Base-by-base conservation (phyloP, 2,329 filamentous ascomycete species). In the Aspergillus neotritici region DNA sequence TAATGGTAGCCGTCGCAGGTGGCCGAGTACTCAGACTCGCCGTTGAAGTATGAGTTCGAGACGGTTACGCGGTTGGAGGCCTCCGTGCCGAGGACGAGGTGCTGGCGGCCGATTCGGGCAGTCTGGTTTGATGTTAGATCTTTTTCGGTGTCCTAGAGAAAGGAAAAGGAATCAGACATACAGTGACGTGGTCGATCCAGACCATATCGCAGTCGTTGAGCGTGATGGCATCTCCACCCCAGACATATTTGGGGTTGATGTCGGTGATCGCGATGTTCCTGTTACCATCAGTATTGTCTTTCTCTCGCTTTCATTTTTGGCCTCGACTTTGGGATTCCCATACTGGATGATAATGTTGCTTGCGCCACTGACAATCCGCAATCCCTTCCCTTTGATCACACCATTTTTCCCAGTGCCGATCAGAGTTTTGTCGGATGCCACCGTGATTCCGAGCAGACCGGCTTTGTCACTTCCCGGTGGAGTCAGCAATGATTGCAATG, bases 31-130 rank as follows among this genome's bases (percentile, higher is more conserved):
- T 63, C 60, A 31, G 71, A 71, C 28, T 58, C 57, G 35, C 79
- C 79, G 53, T 82, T 72, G 53, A 83, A 75, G 56, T 78, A 73
- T 63, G 56, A 69, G 71, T 82, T 80, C 50, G 77, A 77, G 58
- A 82, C 72, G 28, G 77, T 79, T 14, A 82, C 74, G 31, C 76
- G 74, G 60, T 71, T 73, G 52, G 71, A 73, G 38, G 76, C 72
- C 3, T 61, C 56, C 56, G 70, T 74, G 41, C 79, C 78, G 34
- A 78, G 70, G 33, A 81, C 78, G 33, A 80, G 74, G 66, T 80
- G 75, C 63, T 81, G 78, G 37, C 79, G 76, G 44, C 75, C 76
- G 51, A 81, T 75, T 33, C 75, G 70, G 37, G 76, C 77, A 37
- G 75, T 77, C 63, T 76, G 32, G 8, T 12, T 37, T 6, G 16